phyloP scores from a whole-genome alignment of 1,139 yeast species.

The Pichia sp. region DNA sequence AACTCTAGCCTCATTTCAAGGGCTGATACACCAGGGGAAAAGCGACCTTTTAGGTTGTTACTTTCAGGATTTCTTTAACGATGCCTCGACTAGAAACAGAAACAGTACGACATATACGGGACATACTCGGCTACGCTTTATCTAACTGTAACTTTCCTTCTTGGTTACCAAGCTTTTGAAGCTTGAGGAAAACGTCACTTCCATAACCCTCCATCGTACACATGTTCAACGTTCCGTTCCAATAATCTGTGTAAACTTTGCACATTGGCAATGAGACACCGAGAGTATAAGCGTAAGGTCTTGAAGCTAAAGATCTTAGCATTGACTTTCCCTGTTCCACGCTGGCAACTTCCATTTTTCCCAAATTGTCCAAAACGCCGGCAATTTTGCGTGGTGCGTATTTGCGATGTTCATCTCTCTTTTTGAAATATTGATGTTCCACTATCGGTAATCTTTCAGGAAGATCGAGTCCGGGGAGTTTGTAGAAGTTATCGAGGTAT shows the following conservation, averaged over 20 bases:
- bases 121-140: slow-evolving; percentile 49
- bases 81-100: too few relatives aligned
- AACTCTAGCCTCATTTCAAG: too few relatives aligned
- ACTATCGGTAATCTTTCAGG: slow-evolving; percentile 22
- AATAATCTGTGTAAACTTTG: slow-evolving; percentile 86
- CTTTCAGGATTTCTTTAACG: too few relatives aligned
- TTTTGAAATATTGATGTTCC: slow-evolving; percentile 14
- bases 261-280: slow-evolving; percentile 92
- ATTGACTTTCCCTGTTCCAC: slow-evolving; percentile 31
- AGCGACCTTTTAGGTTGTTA: too few relatives aligned
- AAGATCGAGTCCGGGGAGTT: slow-evolving; percentile 48
- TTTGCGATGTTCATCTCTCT: not conserved
- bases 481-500: slow-evolving; percentile 57
- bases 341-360: slow-evolving; percentile 32
- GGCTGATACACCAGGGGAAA: too few relatives aligned
- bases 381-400: slow-evolving; percentile 10
- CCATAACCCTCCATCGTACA: slow-evolving; percentile 88
- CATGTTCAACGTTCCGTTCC: slow-evolving; percentile 86
- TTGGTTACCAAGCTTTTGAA: slow-evolving; percentile 67
- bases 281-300: slow-evolving; percentile 67
- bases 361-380: slow-evolving; percentile 28
- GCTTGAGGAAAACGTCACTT: slow-evolving; percentile 72
- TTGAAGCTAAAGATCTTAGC: slow-evolving; percentile 47
- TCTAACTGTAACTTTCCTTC: slow-evolving; percentile 44
- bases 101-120: too few relatives aligned